These are phyloP conservation scores for Hygrophorus russula DNA, from an alignment of 768 basidiomycete species.

Conservation along the genomic window DNA sequence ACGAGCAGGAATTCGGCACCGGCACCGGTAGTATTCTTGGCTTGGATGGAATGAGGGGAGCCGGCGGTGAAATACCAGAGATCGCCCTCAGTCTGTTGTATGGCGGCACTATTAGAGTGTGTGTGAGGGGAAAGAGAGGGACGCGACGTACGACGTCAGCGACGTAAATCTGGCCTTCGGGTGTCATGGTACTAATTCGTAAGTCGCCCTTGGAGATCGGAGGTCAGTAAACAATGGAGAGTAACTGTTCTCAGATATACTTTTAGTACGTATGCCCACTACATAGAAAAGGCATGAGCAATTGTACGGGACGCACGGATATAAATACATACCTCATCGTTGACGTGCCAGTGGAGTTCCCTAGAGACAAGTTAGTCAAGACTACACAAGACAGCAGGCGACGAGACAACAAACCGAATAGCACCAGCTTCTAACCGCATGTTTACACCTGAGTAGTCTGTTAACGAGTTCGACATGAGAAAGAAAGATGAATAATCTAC, in stretches of 20 bases:
- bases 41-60: conserved; percentile 45
- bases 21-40: conserved; percentile 31
- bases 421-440: conserved; percentile 42
- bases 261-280: conserved; percentile 47
- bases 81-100: conserved; percentile 21
- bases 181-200: conserved; percentile 39
- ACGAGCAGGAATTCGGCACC: conserved; percentile 46
- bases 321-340: conserved; percentile 25
- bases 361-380: conserved; percentile 12
- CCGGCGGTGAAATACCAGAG: conserved; percentile 54
- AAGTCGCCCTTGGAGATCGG: conserved; percentile 23
- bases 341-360: conserved; percentile 46
- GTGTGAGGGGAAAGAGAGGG: no score
- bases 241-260: conserved; percentile 8
- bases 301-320: not conserved
- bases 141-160: conserved; percentile 26
- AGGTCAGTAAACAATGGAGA: no score
- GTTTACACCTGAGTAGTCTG: conserved; percentile 25
- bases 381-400: conserved; percentile 3
- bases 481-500: not conserved
- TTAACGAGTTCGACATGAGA: not conserved
- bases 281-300: not conserved
- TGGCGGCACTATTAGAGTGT: no score
- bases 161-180: conserved; percentile 39
- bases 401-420: conserved; percentile 23